Conservation (phyloP, 768 basidiomycete species). For the Panaeolus cyanescens region DNA sequence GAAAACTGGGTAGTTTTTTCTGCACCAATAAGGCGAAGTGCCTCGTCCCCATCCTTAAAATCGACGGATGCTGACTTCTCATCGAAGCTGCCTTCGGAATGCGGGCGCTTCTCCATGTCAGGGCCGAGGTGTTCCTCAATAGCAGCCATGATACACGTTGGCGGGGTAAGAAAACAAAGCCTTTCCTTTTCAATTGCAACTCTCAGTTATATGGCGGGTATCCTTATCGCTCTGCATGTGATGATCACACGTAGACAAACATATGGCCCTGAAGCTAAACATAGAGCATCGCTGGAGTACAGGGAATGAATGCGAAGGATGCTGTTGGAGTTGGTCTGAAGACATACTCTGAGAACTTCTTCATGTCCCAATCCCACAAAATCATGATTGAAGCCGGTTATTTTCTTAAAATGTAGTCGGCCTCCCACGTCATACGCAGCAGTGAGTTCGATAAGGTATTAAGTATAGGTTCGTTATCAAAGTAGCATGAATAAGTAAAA, state of each 20-base stretch:
- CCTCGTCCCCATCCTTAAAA: slow-evolving; percentile 55
- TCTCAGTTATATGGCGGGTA: slow-evolving; percentile 6
- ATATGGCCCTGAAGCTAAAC: slow-evolving; percentile 15
- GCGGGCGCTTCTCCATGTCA: slow-evolving; percentile 18
- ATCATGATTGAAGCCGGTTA: slow-evolving; percentile 7
- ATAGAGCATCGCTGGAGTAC: slow-evolving; percentile 5
- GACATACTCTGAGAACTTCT: slow-evolving; percentile 21
- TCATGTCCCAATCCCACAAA: slow-evolving; percentile 8
- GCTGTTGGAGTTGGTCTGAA: slow-evolving; percentile 2
- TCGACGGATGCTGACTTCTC: slow-evolving; percentile 41
- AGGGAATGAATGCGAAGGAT: neutral
- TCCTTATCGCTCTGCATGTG: neutral
- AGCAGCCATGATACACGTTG: slow-evolving; percentile 14
- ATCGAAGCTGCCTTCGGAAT: slow-evolving; percentile 18
- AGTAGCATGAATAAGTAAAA: slow-evolving; percentile 1
- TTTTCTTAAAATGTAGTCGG: neutral
- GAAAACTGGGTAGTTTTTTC: slow-evolving; percentile 53
- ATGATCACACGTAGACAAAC: neutral
- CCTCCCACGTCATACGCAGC: neutral
- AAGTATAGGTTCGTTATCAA: slow-evolving; percentile 1
- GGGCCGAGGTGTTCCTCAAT: slow-evolving; percentile 17
- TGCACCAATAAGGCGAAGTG: slow-evolving; percentile 57
- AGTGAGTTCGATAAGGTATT: neutral
- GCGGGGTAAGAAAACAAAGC: slow-evolving; percentile 5
- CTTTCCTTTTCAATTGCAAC: slow-evolving; percentile 7